A percentile compares a stretch with the other conserved stretches of the same genome.
Evolutionary conservation across 257 asterid genomes (phyloP).

Genomic region (Nicotiana attenuata): DNA sequence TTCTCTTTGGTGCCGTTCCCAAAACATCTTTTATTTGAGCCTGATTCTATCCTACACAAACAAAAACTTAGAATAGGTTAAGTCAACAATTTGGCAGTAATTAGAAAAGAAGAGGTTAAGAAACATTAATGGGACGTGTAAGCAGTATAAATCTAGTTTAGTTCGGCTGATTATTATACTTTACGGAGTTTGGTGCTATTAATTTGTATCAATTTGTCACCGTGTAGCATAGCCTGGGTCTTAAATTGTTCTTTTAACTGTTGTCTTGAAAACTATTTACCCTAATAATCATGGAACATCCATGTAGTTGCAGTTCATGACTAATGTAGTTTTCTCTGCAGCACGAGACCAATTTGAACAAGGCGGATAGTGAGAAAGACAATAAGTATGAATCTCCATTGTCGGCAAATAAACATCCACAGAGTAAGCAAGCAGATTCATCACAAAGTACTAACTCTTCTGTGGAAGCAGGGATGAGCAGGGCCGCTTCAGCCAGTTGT

Average conservation of each 20-base stretch:
- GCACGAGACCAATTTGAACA: constrained; percentile 35
- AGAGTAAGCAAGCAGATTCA: constrained; percentile 31
- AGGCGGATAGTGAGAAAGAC: constrained; percentile 33
- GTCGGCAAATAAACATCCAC: constrained; percentile 20
- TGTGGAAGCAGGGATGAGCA: constrained; percentile 24
- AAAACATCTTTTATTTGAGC: no score
- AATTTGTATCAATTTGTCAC: not conserved
- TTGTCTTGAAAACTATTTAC: not conserved
- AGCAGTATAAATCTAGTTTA: not conserved
- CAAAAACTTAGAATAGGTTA: no score
- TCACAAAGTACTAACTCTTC: constrained; percentile 23
- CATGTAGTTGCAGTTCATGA: not conserved
- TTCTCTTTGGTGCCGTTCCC: no score
- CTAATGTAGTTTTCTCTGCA: constrained; percentile 12
- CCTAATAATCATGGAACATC: not conserved
- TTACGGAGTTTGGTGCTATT: not conserved
- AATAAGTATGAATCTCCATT: constrained; percentile 35
- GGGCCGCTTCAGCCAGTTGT: constrained; percentile 24
- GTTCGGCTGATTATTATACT: not conserved
- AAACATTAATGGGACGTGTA: not conserved
- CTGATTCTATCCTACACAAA: no score
- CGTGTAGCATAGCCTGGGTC: not conserved
- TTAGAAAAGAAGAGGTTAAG: not conserved
- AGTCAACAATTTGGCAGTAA: no score
- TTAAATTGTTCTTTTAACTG: not conserved